Evolutionary conservation across 1,284 basidiomycete genomes (phyloP), one percentile per base, ranked within the genome.

Genomic region (Irpex sp.): DNA sequence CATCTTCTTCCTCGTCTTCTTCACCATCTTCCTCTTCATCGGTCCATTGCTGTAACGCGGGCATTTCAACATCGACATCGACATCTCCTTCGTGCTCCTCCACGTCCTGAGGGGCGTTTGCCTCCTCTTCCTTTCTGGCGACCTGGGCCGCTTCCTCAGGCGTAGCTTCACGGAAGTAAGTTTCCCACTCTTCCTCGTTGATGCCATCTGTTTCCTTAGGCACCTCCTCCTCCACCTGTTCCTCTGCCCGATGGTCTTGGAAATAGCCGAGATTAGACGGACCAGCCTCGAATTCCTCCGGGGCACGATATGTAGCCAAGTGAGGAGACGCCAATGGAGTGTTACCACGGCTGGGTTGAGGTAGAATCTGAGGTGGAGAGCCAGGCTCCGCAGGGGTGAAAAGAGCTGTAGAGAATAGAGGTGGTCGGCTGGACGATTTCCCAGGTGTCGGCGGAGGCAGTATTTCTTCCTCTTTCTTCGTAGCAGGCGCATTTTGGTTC

Each of bases 301-400:
- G 83, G 0, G 86, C 79, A 55, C 78, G 77, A 68, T 87, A 85
- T 0, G 80, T 85, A 0, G 83, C 82, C 10, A 83, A 66, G 53
- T 74, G 78, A 2, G 86, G 81, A 4, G 80, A 82, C 0, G 67
- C 71, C 4, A 75, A 66, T 0, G 76, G 74, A 4, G 73, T 71
- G n/a, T 60, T 57, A 1, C 60, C 66, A 5, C 66, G 65, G 42
- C 66, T 67, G 8, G 59, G 56, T 53, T 60, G 28, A 0, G 58
- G 64, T 58, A 18, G 67, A 66, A 18, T 69, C 65, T 6, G 70
- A 65, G 6, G 72, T 61, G 1, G 67, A 65, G 49, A 71, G 57
- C 28, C 64, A 10, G 21, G 18, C 14, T 59, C 57, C 5, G 28
- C 33, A 23, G 57, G 39, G 8, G 59, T 54, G 28, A 64, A 55